Base-by-base conservation (phyloP, 495 filamentous ascomycete genomes). In the Podospora sp. region DNA sequence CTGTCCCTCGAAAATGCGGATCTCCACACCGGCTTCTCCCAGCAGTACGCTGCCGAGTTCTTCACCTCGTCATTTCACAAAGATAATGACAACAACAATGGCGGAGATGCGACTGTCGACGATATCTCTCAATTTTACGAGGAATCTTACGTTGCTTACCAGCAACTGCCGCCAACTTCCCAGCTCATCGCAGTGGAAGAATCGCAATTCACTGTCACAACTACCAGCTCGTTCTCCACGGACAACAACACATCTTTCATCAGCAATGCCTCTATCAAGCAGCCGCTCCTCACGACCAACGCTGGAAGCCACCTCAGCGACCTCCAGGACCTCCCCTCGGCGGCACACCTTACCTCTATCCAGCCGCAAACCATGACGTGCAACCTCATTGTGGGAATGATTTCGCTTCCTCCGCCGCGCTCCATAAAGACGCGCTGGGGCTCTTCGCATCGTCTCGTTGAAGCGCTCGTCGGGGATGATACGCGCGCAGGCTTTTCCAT, bases 381-480 rank as follows among this genome's bases (percentile, higher is more conserved):
- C 60, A 92, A 92, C 71, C 71, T 97, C 11, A 84, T 97, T 18
- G 90, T 90, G 18, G 91, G 89, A 11, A 80, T 97, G 66, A 89
- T 97, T 63, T 86, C 89, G 36, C 82, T 93, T 58, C 82, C 89
- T 5, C 81, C 87, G 29, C 83, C 89, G 2, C 88, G 91, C n/a
- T 72, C 74, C 0, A 77, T 88, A 49, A 80, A 73, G 63, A 88
- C 86, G 1, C 77, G 79, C 25, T 83, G 85, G 72, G 83, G 85
- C 12, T 69, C 78, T 1, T 85, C 85, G 0, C 83, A 89, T 55
- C 83, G 89, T 36, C 82, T 96, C 0, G 78, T 93, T 36, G 92
- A 96, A 71, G 75, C 96, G 6, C 82, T 93, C 1, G 91, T 97
- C 1, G 93, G 91, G 14, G 94, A 98, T 72, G 92, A 97, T 63